Percentiles rank a stretch among this genome's conserved stretches.
Conservation (phyloP, 2,329 filamentous ascomycete species). For the Trichoderma sp. region DNA sequence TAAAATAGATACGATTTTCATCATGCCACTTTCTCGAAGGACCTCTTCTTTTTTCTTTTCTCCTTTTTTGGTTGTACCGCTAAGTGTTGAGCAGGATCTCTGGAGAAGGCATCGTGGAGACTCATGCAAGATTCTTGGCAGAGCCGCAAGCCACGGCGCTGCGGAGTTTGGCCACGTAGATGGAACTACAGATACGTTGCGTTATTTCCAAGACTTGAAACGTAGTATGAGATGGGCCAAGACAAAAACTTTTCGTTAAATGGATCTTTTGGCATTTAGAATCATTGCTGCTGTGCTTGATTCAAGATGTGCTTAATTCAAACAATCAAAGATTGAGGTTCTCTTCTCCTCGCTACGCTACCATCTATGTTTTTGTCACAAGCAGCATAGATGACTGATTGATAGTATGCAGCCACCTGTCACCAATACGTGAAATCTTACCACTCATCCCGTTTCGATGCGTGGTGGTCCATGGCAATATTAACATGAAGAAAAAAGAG, state of each 20-base stretch:
- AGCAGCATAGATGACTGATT: no score
- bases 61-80: no score
- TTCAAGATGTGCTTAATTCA: background rate
- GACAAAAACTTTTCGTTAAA: no score
- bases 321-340: background rate
- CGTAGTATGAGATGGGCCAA: background rate
- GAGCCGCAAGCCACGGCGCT: background rate
- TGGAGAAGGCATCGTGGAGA: background rate
- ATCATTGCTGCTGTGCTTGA: background rate
- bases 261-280: background rate
- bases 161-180: background rate
- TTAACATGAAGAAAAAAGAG: background rate
- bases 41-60: background rate
- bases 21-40: background rate
- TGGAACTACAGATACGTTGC: background rate
- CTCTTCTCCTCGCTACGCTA: background rate
- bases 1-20: background rate
- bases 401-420: background rate
- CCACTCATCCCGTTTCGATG: background rate
- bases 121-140: background rate
- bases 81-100: background rate
- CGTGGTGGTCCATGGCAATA: background rate
- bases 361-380: background rate
- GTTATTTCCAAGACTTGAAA: constrained; percentile 7
- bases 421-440: background rate